Base-by-base conservation (phyloP, 768 basidiomycete genomes). In the Hericium coralloides region DNA sequence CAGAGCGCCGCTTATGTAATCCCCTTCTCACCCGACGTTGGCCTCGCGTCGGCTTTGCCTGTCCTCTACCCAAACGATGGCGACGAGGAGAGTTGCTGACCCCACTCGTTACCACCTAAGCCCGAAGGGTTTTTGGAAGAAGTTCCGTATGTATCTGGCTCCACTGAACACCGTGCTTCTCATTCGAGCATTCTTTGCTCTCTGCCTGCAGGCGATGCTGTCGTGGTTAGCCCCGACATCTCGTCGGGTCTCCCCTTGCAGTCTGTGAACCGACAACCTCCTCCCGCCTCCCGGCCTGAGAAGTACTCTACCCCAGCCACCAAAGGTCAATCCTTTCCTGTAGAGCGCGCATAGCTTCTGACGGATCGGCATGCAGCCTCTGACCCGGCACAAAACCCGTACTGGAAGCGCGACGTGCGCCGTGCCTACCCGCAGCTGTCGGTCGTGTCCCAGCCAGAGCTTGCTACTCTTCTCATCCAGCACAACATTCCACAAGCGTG, bases 381-480 rank as follows among this genome's bases (percentile, higher is more conserved):
- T 45, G 91, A 93, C 72, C 81, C 81, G 39, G 91, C 91, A 36
- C 80, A 91, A 74, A 92, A 92, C 70, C 89, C 89, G 56, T 98
- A 98, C 79, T 95, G 88, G 86, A 95, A 95, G 72, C 89, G 94
- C 59, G 94, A 97, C 73, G 89, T 95, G 65, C 85, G 93, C 57
- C 84, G 94, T 53, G 83, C 84, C 38, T 97, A 94, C 71, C 92
- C 94, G n/a, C 90, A 87, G 63, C 84, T 93, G 26, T 94, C 92
- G 2, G 84, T 92, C 18, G 78, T 98, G 58, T 90, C 91, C 4
- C 94, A 98, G 73, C 67, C 80, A 5, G 85, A 94, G 64, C 74
- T 97, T 23, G 86, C 94, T 0, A 73, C 80, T 23, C 72, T 98
- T 59, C 79, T 98, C 48, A 82, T 95, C 58, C 83, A 93, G 55